phyloP scores from a whole-genome alignment of 306 rosid species.

The Carpinus fangiana region DNA sequence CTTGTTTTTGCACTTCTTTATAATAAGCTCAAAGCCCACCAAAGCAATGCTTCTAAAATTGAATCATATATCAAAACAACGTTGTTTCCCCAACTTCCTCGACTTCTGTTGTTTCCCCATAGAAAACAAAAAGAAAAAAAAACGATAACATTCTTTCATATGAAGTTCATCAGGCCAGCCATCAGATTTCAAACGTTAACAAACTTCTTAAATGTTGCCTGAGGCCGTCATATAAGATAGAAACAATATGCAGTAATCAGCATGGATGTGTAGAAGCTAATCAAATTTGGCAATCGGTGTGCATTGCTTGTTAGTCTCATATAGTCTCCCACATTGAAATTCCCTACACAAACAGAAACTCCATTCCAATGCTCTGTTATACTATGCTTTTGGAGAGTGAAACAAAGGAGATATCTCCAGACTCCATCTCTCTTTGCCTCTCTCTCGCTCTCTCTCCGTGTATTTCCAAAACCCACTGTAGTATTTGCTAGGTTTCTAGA shows the following conservation, averaged over 20 bases:
- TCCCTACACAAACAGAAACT: constrained; percentile 41
- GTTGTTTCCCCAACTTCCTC: too few relatives aligned
- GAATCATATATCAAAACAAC: not conserved
- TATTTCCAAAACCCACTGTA: constrained; percentile 2
- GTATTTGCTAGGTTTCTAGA: constrained; percentile 25
- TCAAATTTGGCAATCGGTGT: constrained; percentile 11
- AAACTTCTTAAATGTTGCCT: not conserved
- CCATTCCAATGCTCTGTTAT: too few relatives aligned
- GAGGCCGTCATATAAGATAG: not conserved
- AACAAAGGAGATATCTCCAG: too few relatives aligned
- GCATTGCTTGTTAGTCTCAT: constrained; percentile 41
- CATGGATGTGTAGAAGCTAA: constrained; percentile 18
- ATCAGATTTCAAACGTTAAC: not conserved
- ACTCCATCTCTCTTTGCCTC: not conserved
- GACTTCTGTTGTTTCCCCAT: not conserved
- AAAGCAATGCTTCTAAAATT: not conserved
- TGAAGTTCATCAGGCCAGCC: not conserved
- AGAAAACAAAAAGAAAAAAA: not conserved
- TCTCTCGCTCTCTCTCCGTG: not conserved
- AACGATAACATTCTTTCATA: not conserved
- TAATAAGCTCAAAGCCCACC: not conserved
- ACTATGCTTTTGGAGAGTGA: too few relatives aligned
- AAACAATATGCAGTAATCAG: constrained; percentile 1
- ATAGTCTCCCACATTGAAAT: constrained; percentile 58
- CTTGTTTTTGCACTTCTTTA: not conserved